Conservation (phyloP, 345 rosid species). For the Bruguiera sexangula region DNA sequence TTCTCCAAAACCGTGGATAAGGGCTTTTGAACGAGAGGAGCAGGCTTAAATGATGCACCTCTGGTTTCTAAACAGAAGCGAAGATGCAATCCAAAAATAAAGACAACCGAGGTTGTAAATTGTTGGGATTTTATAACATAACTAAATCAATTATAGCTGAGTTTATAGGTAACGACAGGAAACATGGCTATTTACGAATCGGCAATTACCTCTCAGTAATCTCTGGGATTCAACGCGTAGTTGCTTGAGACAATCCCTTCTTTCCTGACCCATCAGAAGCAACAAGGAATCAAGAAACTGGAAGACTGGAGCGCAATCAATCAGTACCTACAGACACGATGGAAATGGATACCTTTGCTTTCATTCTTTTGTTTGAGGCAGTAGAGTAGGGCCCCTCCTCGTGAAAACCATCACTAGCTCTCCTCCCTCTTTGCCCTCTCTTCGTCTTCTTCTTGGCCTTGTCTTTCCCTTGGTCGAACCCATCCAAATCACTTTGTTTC, state of each 20-base stretch:
- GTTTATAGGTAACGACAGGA: no score
- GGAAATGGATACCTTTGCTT: conserved; percentile 40
- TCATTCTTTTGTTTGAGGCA: conserved; percentile 39
- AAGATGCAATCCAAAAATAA: conserved; percentile 1
- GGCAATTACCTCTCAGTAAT: conserved; percentile 61
- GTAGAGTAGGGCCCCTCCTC: conserved; percentile 35
- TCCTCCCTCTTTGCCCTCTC: conserved; percentile 35
- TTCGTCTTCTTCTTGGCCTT: conserved; percentile 15
- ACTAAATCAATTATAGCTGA: neutral
- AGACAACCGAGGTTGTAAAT: neutral
- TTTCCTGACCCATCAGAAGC: conserved; percentile 42
- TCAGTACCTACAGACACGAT: neutral
- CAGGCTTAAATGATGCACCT: conserved; percentile 72
- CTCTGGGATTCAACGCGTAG: conserved; percentile 83
- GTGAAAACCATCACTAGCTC: conserved; percentile 20
- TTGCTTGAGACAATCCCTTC: conserved; percentile 57
- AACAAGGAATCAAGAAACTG: neutral
- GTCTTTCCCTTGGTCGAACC: conserved; percentile 1
- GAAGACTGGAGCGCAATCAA: neutral
- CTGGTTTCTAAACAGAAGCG: conserved; percentile 51
- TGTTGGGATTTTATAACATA: neutral
- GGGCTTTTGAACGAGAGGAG: conserved; percentile 61
- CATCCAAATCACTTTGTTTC: conserved; percentile 23
- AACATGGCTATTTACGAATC: neutral
- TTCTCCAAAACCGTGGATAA: conserved; percentile 81